Evolutionary conservation across 2,329 filamentous ascomycete species (phyloP).

Genomic region (Xylariaceae sp.): DNA sequence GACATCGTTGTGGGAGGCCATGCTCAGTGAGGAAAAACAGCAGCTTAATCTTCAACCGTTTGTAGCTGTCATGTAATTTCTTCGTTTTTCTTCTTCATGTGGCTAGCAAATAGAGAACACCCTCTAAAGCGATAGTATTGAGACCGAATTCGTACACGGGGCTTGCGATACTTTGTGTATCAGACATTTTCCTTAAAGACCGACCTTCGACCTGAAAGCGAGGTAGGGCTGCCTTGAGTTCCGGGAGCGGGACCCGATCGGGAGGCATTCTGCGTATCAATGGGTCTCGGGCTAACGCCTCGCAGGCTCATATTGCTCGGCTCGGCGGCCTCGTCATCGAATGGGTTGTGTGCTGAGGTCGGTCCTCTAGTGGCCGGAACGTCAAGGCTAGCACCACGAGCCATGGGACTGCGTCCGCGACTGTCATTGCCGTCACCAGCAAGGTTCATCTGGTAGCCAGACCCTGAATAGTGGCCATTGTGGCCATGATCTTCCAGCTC

Average conservation of each 20-base stretch:
- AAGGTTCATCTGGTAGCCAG: constrained; percentile 50
- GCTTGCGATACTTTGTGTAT: background rate
- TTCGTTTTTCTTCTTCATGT: too few species aligned
- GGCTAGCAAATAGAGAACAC: too few species aligned
- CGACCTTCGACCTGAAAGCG: constrained; percentile 26
- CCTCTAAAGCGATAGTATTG: too few species aligned
- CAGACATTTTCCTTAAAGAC: constrained; percentile 31
- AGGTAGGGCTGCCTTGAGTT: constrained; percentile 27
- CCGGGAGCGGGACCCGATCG: constrained; percentile 4
- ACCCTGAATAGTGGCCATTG: constrained; percentile 24
- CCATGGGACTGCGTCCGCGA: constrained; percentile 44
- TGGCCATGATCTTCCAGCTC: constrained; percentile 57
- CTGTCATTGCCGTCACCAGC: constrained; percentile 24
- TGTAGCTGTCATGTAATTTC: too few species aligned
- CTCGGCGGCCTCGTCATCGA: constrained; percentile 64
- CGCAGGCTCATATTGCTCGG: constrained; percentile 60
- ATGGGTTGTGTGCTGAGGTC: constrained; percentile 59
- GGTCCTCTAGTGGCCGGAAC: constrained; percentile 32
- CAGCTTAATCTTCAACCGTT: too few species aligned
- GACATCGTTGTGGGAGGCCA: too few species aligned
- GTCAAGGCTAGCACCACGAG: constrained; percentile 32
- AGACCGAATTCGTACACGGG: too few species aligned
- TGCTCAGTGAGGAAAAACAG: too few species aligned
- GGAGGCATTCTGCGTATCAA: constrained; percentile 38
- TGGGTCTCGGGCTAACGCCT: constrained; percentile 75